A percentile compares a stretch with the other conserved stretches of the same genome.
phyloP scores from a whole-genome alignment of 805 yeast species.

The Metschnikowia picachoensis region DNA sequence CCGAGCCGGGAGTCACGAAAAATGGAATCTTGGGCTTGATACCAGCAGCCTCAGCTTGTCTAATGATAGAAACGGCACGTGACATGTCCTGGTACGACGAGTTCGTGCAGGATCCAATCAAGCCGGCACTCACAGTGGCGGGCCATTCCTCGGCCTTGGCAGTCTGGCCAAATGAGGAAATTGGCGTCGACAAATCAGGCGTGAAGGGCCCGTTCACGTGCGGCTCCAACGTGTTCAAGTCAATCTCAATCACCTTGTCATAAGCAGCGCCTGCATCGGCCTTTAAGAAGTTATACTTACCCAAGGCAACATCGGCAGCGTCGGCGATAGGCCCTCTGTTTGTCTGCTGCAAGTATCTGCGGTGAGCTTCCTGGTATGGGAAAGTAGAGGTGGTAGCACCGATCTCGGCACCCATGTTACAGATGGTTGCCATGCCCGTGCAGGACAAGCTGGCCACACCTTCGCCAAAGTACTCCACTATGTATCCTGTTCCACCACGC shows the following conservation, averaged over 20 bases:
- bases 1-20: conserved; percentile 97
- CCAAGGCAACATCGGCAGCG: conserved; percentile 63
- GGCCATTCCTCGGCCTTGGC: conserved; percentile 85
- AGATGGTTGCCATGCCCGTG: conserved; percentile 99
- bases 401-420: conserved; percentile 99
- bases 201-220: conserved; percentile 97
- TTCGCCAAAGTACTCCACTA: conserved; percentile 94
- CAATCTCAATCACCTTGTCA: conserved; percentile 88
- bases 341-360: conserved; percentile 77
- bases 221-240: conserved; percentile 85
- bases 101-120: conserved; percentile 98
- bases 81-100: conserved; percentile 98
- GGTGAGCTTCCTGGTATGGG: conserved; percentile 86
- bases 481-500: conserved; percentile 96
- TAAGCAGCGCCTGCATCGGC: conserved; percentile 90
- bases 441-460: conserved; percentile 87
- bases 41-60: conserved; percentile 83
- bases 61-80: conserved; percentile 85
- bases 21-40: conserved; percentile 87
- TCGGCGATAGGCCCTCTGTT: conserved; percentile 79
- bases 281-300: conserved; percentile 56
- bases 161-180: conserved; percentile 72
- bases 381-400: conserved; percentile 98
- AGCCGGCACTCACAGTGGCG: conserved; percentile 77
- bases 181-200: conserved; percentile 93